Evolutionary conservation across 83 land plant genomes (phyloP).

Genomic region (Thuja plicata): DNA sequence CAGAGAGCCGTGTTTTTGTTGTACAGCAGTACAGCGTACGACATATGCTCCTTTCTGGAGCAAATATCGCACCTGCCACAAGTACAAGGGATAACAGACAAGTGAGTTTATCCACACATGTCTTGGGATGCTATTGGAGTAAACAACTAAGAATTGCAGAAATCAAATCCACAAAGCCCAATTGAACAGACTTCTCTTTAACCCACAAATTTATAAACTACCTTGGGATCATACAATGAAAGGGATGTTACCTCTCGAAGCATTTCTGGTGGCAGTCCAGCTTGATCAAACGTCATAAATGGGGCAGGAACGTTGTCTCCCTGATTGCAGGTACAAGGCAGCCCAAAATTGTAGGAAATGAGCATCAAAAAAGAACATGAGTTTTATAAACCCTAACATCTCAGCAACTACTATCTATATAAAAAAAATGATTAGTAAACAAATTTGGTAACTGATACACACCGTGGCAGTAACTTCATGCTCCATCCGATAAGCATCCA

Average conservation of each 20-base stretch:
- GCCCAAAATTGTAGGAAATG: background rate
- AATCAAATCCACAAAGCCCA: background rate
- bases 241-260: constrained; percentile 60
- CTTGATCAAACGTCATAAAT: constrained; percentile 75
- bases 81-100: constrained; percentile 60
- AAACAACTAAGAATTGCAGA: constrained; percentile 1
- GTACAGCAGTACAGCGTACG: constrained; percentile 89
- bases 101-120: constrained; percentile 18
- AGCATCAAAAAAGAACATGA: background rate
- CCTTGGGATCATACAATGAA: background rate
- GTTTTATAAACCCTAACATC: background rate
- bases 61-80: constrained; percentile 99
- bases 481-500: constrained; percentile 57
- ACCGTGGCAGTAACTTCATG: constrained; percentile 82
- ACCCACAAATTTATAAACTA: background rate
- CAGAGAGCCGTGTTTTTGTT: constrained; percentile 49
- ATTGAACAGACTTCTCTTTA: background rate
- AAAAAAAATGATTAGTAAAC: background rate
- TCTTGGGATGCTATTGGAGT: constrained; percentile 7
- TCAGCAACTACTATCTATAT: background rate
- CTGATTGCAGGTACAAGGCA: constrained; percentile 28
- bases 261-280: constrained; percentile 83
- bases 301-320: constrained; percentile 85
- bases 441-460: background rate
- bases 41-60: constrained; percentile 97